phyloP scores from a whole-genome alignment of 2,329 filamentous ascomycete genomes.

The Aspergillus ibericus region DNA sequence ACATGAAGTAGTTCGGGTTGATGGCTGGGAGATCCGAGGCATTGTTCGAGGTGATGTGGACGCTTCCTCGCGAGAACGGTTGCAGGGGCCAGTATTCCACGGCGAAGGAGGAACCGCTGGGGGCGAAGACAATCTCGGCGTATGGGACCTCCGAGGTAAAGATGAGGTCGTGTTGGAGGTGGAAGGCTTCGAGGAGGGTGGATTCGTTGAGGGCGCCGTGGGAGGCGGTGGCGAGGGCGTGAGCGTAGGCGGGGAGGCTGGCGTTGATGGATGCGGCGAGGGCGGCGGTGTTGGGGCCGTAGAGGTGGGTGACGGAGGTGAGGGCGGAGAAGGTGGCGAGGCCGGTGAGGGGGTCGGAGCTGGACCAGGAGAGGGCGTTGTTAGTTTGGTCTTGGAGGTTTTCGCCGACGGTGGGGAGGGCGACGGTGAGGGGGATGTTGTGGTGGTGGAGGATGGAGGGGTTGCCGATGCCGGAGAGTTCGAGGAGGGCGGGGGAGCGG shows the following conservation, averaged over 20 bases:
- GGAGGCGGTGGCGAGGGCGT: conserved; percentile 20
- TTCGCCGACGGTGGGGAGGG: conserved; percentile 46
- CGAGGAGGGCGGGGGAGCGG: conserved; percentile 57
- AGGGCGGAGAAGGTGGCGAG: conserved; percentile 22
- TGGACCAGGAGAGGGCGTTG: conserved; percentile 20
- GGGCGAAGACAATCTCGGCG: conserved; percentile 26
- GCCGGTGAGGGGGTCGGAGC: conserved; percentile 19
- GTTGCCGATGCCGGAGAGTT: conserved; percentile 61
- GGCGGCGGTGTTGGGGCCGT: conserved; percentile 18
- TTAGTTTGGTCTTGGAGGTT: conserved; percentile 50
- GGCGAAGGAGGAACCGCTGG: conserved; percentile 15
- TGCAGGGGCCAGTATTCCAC: conserved; percentile 29
- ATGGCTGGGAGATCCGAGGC: conserved; percentile 21
- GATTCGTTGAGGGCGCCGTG: conserved; percentile 25
- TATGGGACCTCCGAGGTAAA: conserved; percentile 26
- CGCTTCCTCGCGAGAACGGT: conserved; percentile 26
- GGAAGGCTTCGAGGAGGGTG: conserved; percentile 21
- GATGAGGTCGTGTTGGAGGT: conserved; percentile 28
- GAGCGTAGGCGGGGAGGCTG: conserved; percentile 27
- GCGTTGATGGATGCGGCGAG: conserved; percentile 22
- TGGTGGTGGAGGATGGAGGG: conserved; percentile 28
- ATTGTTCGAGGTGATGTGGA: conserved; percentile 16
- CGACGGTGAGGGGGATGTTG: conserved; percentile 29
- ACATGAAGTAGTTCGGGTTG: conserved; percentile 32
- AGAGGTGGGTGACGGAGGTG: conserved; percentile 25